phyloP scores from a whole-genome alignment of 1,139 yeast genomes.

The Yamadazyma dendronema region DNA sequence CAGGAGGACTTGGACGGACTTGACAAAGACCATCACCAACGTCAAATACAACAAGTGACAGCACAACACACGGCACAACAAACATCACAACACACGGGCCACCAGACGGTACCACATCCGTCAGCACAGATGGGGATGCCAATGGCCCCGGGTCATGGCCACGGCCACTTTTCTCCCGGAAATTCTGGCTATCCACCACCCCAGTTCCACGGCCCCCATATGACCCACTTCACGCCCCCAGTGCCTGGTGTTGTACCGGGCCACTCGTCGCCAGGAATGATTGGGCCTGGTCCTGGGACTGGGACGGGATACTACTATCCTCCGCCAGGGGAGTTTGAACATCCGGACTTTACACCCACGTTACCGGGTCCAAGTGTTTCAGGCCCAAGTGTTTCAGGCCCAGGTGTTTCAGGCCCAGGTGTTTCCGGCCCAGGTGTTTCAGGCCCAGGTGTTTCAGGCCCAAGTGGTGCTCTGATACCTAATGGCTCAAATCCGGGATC shows the following conservation, averaged over 20 bases:
- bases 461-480: background rate
- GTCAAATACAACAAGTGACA: slow-evolving; percentile 1
- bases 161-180: too few relatives aligned
- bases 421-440: background rate
- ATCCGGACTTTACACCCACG: too few relatives aligned
- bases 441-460: background rate
- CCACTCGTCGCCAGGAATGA: background rate
- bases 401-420: background rate
- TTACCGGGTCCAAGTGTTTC: too few relatives aligned
- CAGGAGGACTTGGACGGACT: slow-evolving; percentile 22
- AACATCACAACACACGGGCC: background rate
- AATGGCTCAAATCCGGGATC: background rate
- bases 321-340: too few relatives aligned
- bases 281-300: too few relatives aligned
- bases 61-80: slow-evolving; percentile 2
- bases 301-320: too few relatives aligned
- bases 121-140: background rate
- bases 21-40: background rate
- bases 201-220: too few relatives aligned
- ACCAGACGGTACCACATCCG: background rate
- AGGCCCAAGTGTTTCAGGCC: background rate
- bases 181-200: too few relatives aligned
- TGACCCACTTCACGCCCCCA: too few relatives aligned
- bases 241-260: too few relatives aligned
- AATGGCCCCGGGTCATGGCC: background rate